Evolutionary conservation across 768 basidiomycete species (phyloP).

Genomic region (Russula compacta): DNA sequence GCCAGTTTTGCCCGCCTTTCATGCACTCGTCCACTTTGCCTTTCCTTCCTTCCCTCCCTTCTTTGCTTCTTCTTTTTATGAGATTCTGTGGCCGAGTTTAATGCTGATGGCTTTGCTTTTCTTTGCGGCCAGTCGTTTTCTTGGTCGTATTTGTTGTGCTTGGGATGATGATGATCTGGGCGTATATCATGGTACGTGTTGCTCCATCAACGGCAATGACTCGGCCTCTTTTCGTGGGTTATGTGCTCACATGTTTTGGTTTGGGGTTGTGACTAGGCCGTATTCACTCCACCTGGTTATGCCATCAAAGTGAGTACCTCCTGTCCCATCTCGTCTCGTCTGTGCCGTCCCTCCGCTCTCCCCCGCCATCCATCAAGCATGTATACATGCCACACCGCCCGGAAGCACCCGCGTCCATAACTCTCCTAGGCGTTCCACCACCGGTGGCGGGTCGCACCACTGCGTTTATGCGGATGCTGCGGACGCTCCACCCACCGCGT

Average conservation of each 20-base stretch:
- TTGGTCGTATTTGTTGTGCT: slow-evolving; percentile 55
- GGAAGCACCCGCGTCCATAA: too few relatives aligned
- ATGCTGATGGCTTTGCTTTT: background rate
- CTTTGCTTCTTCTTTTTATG: background rate
- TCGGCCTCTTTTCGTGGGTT: background rate
- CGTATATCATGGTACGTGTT: slow-evolving; percentile 56
- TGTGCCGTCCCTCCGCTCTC: background rate
- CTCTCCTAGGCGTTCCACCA: too few relatives aligned
- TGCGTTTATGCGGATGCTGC: background rate
- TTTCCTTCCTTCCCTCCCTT: background rate
- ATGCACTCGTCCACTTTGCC: too few relatives aligned
- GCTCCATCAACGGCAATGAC: background rate
- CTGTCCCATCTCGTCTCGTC: background rate
- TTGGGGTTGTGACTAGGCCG: slow-evolving; percentile 34
- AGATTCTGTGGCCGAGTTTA: background rate
- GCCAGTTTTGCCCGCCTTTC: too few relatives aligned
- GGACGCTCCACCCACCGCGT: background rate
- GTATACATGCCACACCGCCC: background rate
- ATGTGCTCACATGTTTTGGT: background rate
- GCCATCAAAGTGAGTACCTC: slow-evolving; percentile 49
- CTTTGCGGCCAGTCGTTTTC: slow-evolving; percentile 44
- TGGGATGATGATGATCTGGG: slow-evolving; percentile 67
- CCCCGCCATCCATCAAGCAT: background rate
- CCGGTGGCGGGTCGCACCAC: too few relatives aligned
- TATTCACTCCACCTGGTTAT: slow-evolving; percentile 59